These are phyloP conservation scores for Gossypium gossypioides DNA, from an alignment of 441 rosid species.

Conservation along the genomic window DNA sequence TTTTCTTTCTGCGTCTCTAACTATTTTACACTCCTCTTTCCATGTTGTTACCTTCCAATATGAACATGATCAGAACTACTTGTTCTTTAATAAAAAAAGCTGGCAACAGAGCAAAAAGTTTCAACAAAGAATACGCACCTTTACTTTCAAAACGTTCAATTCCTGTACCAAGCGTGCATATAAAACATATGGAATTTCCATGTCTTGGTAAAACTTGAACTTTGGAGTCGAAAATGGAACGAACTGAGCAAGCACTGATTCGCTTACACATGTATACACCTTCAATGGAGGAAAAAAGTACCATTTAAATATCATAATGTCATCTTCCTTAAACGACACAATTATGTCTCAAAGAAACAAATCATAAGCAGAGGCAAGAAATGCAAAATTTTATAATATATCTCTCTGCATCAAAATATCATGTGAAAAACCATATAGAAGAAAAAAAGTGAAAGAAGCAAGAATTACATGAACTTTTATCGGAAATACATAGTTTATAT, in stretches of 20 bases:
- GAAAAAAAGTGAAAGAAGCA: not conserved
- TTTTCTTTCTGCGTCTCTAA: too few relatives aligned
- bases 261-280: constrained; percentile 66
- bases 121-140: constrained; percentile 33
- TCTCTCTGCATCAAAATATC: not conserved
- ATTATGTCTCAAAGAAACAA: not conserved
- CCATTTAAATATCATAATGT: not conserved
- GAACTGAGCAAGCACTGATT: constrained; percentile 49
- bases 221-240: constrained; percentile 57
- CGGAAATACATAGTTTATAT: not conserved
- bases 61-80: too few relatives aligned
- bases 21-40: too few relatives aligned
- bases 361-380: not conserved
- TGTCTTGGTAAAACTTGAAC: constrained; percentile 40
- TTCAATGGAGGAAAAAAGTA: constrained; percentile 22
- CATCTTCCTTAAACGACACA: not conserved
- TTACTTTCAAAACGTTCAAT: constrained; percentile 28
- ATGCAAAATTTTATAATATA: not conserved
- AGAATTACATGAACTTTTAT: not conserved
- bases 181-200: constrained; percentile 25
- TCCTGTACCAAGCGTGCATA: constrained; percentile 19
- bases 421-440: not conserved
- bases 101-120: not conserved
- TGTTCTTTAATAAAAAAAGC: not conserved
- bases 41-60: too few relatives aligned